Base-by-base conservation (phyloP, 106 monocot species). In the Acanthochlamys bracteata region DNA sequence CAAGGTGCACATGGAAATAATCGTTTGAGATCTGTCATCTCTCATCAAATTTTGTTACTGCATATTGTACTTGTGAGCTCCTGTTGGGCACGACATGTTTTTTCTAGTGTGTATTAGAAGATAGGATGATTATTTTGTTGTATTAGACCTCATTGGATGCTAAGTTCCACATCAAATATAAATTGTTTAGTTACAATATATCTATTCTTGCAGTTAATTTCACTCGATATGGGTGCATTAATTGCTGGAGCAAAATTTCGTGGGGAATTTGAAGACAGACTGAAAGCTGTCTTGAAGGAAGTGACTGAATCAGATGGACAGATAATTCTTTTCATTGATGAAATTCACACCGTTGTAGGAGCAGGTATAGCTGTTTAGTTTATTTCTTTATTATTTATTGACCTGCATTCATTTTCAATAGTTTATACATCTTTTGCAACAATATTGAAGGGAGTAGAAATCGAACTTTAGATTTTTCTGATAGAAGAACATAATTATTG, bases 321-420 rank as follows among this genome's bases (percentile, higher is more conserved):
- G 62, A 89, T 75, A 59, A 64, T 99, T 47, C 75, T 99, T 42
- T 99, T 99, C 79, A 99, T 99, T 73, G 98, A 99, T 78, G 98
- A 99, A 65, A 99, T 99, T 42, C 98, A 99, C 68, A 99, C 98
- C 56, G 92, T 99, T 78, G 98, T 99, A 60, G 98, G 98, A n/a
- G 98, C 98, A 87, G 98, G 98, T 99, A 78, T 15, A 3, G 12
- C 8, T 55, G 15, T 3, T 19, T 39, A 63, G 33, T 6, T 33
- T 33, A 3, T 33, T 3, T 6, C 6, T 33, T 33, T 33, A 33
- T 33, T 33, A 33, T 33, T 33, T 33, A 33, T 33, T 33, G 33
- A 33, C 33, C 33, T 33, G 33, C 33, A 33, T 33, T 33, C n/a
- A n/a, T 33, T 33, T 33, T 33, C 33, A 3, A 33, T 33, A 33